phyloP scores from a whole-genome alignment of 1,139 yeast species.

The Hansenula sp. region DNA sequence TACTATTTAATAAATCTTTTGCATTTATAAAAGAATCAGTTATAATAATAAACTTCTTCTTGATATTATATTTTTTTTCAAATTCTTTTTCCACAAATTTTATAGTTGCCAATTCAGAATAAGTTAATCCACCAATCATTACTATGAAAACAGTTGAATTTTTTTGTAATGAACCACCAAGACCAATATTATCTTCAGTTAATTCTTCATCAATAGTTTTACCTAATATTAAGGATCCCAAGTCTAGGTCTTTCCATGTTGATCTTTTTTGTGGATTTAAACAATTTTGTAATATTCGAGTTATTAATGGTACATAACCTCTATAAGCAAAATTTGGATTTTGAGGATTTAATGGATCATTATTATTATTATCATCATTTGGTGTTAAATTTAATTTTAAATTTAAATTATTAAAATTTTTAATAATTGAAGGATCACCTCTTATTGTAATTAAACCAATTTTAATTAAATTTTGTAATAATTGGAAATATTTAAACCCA shows the following conservation, averaged over 20 bases:
- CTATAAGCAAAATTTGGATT: slow-evolving; percentile 30
- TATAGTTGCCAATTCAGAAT: slow-evolving; percentile 68
- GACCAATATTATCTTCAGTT: slow-evolving; percentile 20
- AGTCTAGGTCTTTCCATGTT: slow-evolving; percentile 17
- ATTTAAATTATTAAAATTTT: slow-evolving; percentile 25
- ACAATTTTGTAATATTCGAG: slow-evolving; percentile 35
- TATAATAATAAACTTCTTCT: slow-evolving; percentile 45
- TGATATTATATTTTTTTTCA: slow-evolving; percentile 26
- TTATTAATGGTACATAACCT: slow-evolving; percentile 42
- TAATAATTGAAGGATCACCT: slow-evolving; percentile 24
- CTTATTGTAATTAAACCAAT: slow-evolving; percentile 31
- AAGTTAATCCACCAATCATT: slow-evolving; percentile 74
- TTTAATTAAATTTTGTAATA: slow-evolving; percentile 35
- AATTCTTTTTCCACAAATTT: slow-evolving; percentile 46
- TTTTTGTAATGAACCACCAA: slow-evolving; percentile 22
- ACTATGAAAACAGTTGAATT: slow-evolving; percentile 43
- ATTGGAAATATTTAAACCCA: slow-evolving; percentile 46
- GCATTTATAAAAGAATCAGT: slow-evolving; percentile 56
- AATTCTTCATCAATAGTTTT: slow-evolving; percentile 30
- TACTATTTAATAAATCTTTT: slow-evolving; percentile 11
- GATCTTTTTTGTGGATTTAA: slow-evolving; percentile 20
- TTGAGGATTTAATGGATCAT: slow-evolving; percentile 20
- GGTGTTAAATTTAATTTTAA: slow-evolving; percentile 27
- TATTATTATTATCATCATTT: slow-evolving; percentile 18
- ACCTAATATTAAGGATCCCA: slow-evolving; percentile 27